Conservation (phyloP, 768 basidiomycete species). For the Xerocomellus intermedius region DNA sequence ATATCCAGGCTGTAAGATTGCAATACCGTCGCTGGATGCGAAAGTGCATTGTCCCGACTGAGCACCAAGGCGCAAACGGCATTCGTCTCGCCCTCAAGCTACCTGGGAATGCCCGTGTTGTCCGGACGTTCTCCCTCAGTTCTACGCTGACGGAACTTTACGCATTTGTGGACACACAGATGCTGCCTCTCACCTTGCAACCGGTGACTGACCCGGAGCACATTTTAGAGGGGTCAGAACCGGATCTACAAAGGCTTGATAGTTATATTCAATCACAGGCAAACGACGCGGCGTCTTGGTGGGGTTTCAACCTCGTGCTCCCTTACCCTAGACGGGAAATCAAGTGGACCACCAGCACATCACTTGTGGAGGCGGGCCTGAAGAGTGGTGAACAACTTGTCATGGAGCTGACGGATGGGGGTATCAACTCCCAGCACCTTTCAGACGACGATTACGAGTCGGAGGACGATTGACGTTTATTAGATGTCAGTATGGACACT, state of each 20-base stretch:
- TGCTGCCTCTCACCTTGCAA: conserved; percentile 42
- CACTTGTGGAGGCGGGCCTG: conserved; percentile 46
- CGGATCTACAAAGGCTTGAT: conserved; percentile 38
- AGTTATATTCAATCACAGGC: conserved; percentile 32
- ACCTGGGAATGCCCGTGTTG: conserved; percentile 54
- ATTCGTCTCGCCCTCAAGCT: conserved; percentile 54
- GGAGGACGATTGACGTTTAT: conserved; percentile 39
- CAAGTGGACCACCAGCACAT: conserved; percentile 42
- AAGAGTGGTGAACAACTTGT: conserved; percentile 64
- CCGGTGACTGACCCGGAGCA: conserved; percentile 41
- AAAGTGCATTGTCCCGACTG: conserved; percentile 41
- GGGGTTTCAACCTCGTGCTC: conserved; percentile 68
- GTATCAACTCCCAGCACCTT: conserved; percentile 20
- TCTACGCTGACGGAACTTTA: conserved; percentile 66
- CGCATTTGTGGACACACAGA: conserved; percentile 65
- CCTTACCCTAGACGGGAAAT: conserved; percentile 72
- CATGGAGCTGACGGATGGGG: conserved; percentile 44
- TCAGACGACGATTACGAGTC: conserved; percentile 59
- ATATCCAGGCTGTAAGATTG: conserved; percentile 39
- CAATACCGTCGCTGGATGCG: conserved; percentile 64
- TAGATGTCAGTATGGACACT: background rate
- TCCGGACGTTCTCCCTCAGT: conserved; percentile 50
- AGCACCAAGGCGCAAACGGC: conserved; percentile 25
- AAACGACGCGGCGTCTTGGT: conserved; percentile 46
- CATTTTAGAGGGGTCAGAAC: conserved; percentile 37